Base-by-base conservation (phyloP, 2,329 filamentous ascomycete species). In the Alternaria sp. region DNA sequence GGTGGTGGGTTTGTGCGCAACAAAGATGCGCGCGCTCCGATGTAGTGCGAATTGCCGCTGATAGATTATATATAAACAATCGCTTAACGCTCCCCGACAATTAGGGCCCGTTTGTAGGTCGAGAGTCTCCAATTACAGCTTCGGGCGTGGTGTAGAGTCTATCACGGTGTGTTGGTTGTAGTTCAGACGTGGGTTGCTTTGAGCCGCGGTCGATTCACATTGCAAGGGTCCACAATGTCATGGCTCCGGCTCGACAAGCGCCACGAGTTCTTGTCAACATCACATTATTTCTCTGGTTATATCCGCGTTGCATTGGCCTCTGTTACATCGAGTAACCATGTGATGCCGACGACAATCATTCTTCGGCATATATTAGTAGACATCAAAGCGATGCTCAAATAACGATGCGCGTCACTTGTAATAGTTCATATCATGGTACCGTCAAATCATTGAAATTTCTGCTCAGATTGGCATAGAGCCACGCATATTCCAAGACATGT, bases 221-320 rank as follows among this genome's bases (percentile, higher is more conserved):
- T 51, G 40, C 58, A 54, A 61, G 61, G 61, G 58, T 63, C 48
- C 51, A 58, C 50, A 41, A 53, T 52, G 54, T 53, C 48, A 53
- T 63, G 54, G 60, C 17, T 17, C 17, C 17, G 17, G 11, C 60
- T 55, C 58, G 50, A 54, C 56, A 51, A 13, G 14, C 24, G 41
- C 42, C n/a, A 21, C 21, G 26, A 46, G 17, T 24, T 26, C 21
- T 33, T 8, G 21, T 14, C 29, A 23, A 46, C 29, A 11, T 33
- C 29, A 46, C 44, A 37, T 7, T 17, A 17, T 7, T 0, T 21
- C 36, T n/a, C 17, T 9, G 2, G 36, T 17, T 17, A 39, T 0
- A 1, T 39, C 17, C 21, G 13, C 9, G 9, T 6, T 17, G 11
- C 17, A 17, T 39, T 1, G 36, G 17, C 36, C 17, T 9, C 10